Evolutionary conservation across 495 filamentous ascomycete species (phyloP).

Genomic region (Chaetomium tenue): DNA sequence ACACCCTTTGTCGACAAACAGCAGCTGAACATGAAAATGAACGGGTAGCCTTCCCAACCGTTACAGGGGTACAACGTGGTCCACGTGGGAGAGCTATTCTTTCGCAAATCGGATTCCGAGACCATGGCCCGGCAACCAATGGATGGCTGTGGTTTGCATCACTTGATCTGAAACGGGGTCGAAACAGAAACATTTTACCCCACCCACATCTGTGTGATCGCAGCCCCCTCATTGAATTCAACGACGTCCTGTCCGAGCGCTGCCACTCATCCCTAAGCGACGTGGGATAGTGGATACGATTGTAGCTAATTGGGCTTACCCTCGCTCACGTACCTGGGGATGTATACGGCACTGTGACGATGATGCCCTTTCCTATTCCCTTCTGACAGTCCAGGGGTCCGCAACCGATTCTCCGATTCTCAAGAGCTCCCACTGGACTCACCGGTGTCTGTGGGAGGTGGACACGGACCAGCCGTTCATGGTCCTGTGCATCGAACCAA

Average conservation of each 20-base stretch:
- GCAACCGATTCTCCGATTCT: background rate
- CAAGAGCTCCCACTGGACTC: too few species aligned
- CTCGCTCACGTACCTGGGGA: too few species aligned
- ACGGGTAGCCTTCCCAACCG: conserved; percentile 21
- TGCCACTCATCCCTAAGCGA: background rate
- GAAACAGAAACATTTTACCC: conserved; percentile 30
- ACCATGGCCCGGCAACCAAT: conserved; percentile 11
- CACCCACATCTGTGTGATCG: conserved; percentile 20
- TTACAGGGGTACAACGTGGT: conserved; percentile 37
- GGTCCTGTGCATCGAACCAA: background rate
- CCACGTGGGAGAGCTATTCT: conserved; percentile 35
- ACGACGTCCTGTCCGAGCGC: background rate
- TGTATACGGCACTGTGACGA: too few species aligned
- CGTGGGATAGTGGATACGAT: background rate
- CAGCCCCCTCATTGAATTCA: conserved; percentile 1
- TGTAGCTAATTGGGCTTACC: background rate
- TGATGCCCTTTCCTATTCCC: too few species aligned
- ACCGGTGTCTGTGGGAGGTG: background rate
- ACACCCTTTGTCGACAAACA: background rate
- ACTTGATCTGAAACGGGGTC: conserved; percentile 39
- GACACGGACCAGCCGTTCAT: conserved; percentile 34
- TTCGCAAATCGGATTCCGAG: conserved; percentile 9
- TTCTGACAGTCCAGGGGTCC: background rate
- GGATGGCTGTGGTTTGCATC: conserved; percentile 16
- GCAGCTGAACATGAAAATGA: background rate